Conservation (phyloP, 306 rosid species). For the Glycine latifolia region DNA sequence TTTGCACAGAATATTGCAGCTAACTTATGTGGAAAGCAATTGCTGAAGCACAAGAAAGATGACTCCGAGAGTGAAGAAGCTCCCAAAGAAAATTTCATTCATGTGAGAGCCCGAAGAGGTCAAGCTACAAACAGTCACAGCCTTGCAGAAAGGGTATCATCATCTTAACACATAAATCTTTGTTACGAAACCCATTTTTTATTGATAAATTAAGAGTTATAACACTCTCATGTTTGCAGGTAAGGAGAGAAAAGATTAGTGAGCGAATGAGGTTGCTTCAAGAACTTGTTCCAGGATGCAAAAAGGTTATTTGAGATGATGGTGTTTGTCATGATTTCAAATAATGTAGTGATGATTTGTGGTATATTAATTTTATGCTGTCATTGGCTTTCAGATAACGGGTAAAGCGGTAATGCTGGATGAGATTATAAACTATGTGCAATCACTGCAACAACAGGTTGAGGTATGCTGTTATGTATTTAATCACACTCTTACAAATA, state of each 20-base stretch:
- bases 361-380: background rate
- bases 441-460: slow-evolving; percentile 51
- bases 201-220: too few relatives aligned
- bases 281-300: slow-evolving; percentile 92
- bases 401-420: slow-evolving; percentile 93
- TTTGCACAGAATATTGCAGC: slow-evolving; percentile 52
- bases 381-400: slow-evolving; percentile 61
- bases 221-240: too few relatives aligned
- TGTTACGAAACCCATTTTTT: too few relatives aligned
- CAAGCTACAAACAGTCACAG: slow-evolving; percentile 93
- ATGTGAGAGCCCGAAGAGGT: slow-evolving; percentile 88
- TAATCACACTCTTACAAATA: too few relatives aligned
- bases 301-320: slow-evolving; percentile 58
- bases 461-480: slow-evolving; percentile 31
- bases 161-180: too few relatives aligned
- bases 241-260: too few relatives aligned
- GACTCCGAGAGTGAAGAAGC: slow-evolving; percentile 63
- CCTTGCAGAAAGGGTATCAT: slow-evolving; percentile 66
- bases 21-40: slow-evolving; percentile 59
- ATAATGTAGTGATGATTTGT: too few relatives aligned
- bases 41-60: slow-evolving; percentile 63
- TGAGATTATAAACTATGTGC: slow-evolving; percentile 90
- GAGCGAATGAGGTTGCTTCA: slow-evolving; percentile 66
- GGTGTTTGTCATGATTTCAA: too few relatives aligned
- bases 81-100: slow-evolving; percentile 72